These are phyloP conservation scores for Hanseniaspora mollemarum DNA, from an alignment of 805 yeast genomes.

Conservation along the genomic window DNA sequence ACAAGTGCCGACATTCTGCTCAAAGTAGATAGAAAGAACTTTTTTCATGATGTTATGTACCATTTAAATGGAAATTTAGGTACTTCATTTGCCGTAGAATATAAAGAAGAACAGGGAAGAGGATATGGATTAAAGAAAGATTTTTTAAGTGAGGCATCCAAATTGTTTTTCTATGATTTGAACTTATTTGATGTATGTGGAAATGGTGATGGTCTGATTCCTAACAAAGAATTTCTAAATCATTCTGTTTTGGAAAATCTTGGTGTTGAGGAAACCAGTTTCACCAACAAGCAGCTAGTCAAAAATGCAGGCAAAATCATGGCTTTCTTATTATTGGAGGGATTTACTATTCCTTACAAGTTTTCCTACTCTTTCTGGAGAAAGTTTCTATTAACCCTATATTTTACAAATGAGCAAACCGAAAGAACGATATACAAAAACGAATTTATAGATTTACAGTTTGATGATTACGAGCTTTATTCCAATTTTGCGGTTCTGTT, in stretches of 20 bases:
- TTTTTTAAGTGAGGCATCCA: background rate
- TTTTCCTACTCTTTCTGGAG: conserved; percentile 3
- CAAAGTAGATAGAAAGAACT: background rate
- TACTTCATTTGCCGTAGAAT: background rate
- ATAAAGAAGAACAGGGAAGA: conserved; percentile 6
- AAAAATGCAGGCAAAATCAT: conserved; percentile 9
- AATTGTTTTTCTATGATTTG: conserved; percentile 3
- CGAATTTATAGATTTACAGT: background rate
- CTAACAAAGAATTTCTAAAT: background rate
- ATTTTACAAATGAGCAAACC: background rate
- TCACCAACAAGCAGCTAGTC: background rate
- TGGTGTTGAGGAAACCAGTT: background rate
- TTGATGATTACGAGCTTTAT: conserved; percentile 14
- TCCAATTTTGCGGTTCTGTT: conserved; percentile 40
- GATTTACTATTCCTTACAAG: conserved; percentile 5
- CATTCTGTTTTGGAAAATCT: background rate
- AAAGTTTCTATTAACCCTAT: background rate
- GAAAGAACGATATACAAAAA: background rate
- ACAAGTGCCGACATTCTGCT: background rate
- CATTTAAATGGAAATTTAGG: background rate
- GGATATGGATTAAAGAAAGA: conserved; percentile 12
- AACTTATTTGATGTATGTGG: background rate
- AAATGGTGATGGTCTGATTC: background rate
- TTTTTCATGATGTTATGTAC: background rate
- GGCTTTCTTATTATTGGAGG: conserved; percentile 2